Percentiles rank a stretch among this genome's conserved stretches.
Evolutionary conservation across 2,329 filamentous ascomycete genomes (phyloP).

Genomic region (Thielaviopsis musarum): DNA sequence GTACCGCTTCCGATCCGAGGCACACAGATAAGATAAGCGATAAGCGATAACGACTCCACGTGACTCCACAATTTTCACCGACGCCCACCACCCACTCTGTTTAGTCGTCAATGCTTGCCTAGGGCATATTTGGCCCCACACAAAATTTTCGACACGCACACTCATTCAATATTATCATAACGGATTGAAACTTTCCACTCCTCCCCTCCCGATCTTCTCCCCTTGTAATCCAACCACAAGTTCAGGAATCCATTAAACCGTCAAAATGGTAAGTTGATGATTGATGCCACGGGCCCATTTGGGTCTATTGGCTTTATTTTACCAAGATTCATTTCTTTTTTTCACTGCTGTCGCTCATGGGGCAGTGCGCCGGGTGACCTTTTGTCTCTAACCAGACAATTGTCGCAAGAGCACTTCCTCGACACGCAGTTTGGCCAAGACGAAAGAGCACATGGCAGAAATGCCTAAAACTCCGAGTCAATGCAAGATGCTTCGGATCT

Average conservation of each 20-base stretch:
- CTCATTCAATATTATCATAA: constrained; percentile 21
- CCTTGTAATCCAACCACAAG: constrained; percentile 11
- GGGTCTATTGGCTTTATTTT: neutral
- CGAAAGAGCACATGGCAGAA: constrained; percentile 22
- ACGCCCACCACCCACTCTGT: constrained; percentile 18
- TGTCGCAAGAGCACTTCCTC: neutral
- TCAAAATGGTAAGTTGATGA: constrained; percentile 53
- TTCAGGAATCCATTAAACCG: constrained; percentile 22
- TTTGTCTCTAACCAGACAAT: neutral
- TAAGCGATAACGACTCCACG: neutral
- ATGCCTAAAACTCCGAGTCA: constrained; percentile 43
- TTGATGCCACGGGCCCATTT: neutral
- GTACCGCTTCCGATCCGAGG: neutral
- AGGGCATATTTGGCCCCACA: constrained; percentile 28
- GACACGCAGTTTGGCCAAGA: constrained; percentile 11
- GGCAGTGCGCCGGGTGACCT: neutral
- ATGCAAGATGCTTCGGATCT: constrained; percentile 96
- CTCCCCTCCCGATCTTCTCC: constrained; percentile 24
- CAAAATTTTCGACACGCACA: constrained; percentile 17
- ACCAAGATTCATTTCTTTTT: neutral
- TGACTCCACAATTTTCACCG: constrained; percentile 15
- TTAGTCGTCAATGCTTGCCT: constrained; percentile 15
- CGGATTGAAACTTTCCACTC: constrained; percentile 14
- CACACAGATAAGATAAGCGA: constrained; percentile 1
- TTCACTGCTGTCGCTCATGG: neutral